Evolutionary conservation across 768 basidiomycete genomes (phyloP).

Genomic region (Auricularia sp.): DNA sequence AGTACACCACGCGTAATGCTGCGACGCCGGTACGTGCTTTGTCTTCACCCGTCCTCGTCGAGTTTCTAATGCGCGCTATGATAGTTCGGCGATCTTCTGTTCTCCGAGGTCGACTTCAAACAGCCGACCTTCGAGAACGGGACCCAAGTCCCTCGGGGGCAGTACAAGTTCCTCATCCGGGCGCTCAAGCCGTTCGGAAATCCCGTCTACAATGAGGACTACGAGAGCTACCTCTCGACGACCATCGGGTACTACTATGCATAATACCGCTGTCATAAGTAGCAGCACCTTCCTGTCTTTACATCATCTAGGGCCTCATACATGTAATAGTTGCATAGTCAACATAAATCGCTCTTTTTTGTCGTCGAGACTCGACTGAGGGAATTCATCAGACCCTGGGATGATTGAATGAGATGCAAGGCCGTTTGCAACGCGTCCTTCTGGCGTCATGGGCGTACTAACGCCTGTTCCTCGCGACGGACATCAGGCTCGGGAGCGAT

Average conservation of each 20-base stretch:
- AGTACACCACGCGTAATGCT: constrained; percentile 36
- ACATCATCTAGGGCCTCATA: too few relatives aligned
- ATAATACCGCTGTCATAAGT: too few relatives aligned
- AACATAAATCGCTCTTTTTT: too few relatives aligned
- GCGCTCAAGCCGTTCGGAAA: constrained; percentile 36
- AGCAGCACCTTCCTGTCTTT: too few relatives aligned
- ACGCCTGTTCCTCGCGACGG: too few relatives aligned
- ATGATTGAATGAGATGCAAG: too few relatives aligned
- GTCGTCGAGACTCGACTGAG: too few relatives aligned
- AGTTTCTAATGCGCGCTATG: neutral
- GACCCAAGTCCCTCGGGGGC: constrained; percentile 31
- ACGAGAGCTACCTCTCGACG: constrained; percentile 32
- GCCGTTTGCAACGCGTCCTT: too few relatives aligned
- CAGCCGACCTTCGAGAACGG: constrained; percentile 26
- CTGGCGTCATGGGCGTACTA: too few relatives aligned
- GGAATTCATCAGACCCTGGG: too few relatives aligned
- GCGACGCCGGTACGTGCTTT: neutral
- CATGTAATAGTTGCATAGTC: too few relatives aligned
- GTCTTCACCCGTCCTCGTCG: neutral
- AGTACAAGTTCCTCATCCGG: constrained; percentile 33
- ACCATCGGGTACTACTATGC: constrained; percentile 13
- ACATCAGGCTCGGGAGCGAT: too few relatives aligned
- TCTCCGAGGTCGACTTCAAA: constrained; percentile 18
- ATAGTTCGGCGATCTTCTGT: constrained; percentile 17
- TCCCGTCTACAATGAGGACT: constrained; percentile 28